Conservation (phyloP, 495 filamentous ascomycete genomes). For the Xylaria sp. region DNA sequence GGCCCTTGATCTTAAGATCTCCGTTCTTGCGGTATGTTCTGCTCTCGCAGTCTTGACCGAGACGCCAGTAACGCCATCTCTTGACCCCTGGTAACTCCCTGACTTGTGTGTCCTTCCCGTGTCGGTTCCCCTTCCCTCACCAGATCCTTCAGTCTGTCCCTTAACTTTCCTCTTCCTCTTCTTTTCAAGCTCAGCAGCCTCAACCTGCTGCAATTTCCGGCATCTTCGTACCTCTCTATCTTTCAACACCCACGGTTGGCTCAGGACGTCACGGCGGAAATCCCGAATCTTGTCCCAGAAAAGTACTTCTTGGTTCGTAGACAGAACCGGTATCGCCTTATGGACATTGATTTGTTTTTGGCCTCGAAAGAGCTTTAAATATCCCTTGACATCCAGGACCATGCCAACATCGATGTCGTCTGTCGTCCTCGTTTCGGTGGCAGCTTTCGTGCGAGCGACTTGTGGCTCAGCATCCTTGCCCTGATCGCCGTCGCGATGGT, state of each 20-base stretch:
- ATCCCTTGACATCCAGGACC: slow-evolving; percentile 80
- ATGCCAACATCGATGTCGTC: slow-evolving; percentile 66
- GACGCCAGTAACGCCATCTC: not conserved
- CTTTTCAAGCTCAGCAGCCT: slow-evolving; percentile 49
- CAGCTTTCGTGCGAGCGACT: slow-evolving; percentile 11
- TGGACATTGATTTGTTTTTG: slow-evolving; percentile 73
- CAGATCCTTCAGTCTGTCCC: not conserved
- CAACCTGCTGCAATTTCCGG: slow-evolving; percentile 48
- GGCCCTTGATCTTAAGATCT: slow-evolving; percentile 19
- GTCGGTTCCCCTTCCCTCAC: not conserved
- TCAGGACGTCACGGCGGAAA: slow-evolving; percentile 70
- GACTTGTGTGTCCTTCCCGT: not conserved
- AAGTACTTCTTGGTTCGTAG: slow-evolving; percentile 76
- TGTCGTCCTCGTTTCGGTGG: slow-evolving; percentile 5
- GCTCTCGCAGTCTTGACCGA: slow-evolving; percentile 23
- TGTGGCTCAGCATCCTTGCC: not conserved
- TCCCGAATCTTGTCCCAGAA: slow-evolving; percentile 74
- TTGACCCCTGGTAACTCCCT: not conserved
- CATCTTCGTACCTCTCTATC: slow-evolving; percentile 61
- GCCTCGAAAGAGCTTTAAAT: slow-evolving; percentile 66
- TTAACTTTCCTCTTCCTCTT: slow-evolving; percentile 42
- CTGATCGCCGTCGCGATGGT: not conserved
- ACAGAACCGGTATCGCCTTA: slow-evolving; percentile 62
- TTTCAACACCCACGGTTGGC: slow-evolving; percentile 70
- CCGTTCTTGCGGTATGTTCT: slow-evolving; percentile 9